A percentile compares a stretch with the other conserved stretches of the same genome.
These are phyloP conservation scores for Bretschneidera sinensis DNA, from an alignment of 345 rosid genomes.

Conservation along the genomic window DNA sequence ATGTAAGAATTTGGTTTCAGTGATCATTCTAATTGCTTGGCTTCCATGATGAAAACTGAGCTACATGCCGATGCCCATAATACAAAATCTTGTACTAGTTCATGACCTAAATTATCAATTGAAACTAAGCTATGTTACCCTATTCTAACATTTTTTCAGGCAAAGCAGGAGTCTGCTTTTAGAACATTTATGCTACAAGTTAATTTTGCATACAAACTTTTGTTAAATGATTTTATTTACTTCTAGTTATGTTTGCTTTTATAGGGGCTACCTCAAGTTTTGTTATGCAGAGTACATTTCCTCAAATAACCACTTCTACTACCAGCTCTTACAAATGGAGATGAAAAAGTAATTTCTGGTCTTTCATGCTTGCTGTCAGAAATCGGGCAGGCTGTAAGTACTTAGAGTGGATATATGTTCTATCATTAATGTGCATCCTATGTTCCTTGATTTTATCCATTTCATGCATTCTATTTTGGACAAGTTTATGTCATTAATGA, in stretches of 20 bases:
- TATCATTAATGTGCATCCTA: neutral
- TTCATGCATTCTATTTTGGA: neutral
- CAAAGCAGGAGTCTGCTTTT: neutral
- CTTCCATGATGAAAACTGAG: too few species aligned
- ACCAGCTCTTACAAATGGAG: constrained; percentile 69
- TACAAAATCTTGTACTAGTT: neutral
- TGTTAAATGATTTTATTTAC: constrained; percentile 1
- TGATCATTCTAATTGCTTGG: too few species aligned
- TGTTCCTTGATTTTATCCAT: neutral
- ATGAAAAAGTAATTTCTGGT: constrained; percentile 74
- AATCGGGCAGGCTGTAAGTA: constrained; percentile 94
- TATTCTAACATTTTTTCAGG: neutral
- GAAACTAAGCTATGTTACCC: neutral
- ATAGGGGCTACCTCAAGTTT: constrained; percentile 86
- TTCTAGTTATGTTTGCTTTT: constrained; percentile 23
- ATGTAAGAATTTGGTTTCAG: too few species aligned
- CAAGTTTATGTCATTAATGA: constrained; percentile 5
- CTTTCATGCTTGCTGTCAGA: constrained; percentile 87
- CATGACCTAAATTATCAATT: neutral
- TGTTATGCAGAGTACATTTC: constrained; percentile 65
- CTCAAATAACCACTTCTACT: constrained; percentile 75
- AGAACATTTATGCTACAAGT: neutral
- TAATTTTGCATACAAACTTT: neutral
- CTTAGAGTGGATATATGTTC: constrained; percentile 1
- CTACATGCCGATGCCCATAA: too few species aligned